A percentile compares a stretch with the other conserved stretches of the same genome.
These are phyloP conservation scores for Pilaira anomala DNA, from an alignment of 192 early-diverging fungal genomes.

Conservation along the genomic window DNA sequence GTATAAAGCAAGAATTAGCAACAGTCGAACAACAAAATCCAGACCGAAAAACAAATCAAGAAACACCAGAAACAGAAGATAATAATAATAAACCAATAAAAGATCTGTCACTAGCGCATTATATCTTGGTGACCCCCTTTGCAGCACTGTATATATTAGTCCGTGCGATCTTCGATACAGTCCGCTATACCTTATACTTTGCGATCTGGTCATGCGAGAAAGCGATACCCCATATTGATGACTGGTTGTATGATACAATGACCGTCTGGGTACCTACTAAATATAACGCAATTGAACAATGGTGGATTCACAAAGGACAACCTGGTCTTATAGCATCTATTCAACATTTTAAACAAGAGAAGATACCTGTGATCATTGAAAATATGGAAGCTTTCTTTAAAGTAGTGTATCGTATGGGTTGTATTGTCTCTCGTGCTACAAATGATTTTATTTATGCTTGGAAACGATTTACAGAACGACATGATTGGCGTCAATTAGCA, in stretches of 20 bases:
- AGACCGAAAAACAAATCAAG: neutral
- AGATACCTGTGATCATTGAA: neutral
- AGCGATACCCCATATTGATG: conserved; percentile 5
- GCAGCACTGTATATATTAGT: conserved; percentile 11
- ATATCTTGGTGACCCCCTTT: conserved; percentile 9
- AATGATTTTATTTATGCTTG: neutral
- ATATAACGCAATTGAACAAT: neutral
- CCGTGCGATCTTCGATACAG: neutral
- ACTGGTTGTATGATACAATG: conserved; percentile 18
- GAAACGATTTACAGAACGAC: neutral
- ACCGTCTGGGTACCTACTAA: neutral
- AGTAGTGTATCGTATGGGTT: neutral
- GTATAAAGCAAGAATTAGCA: too few relatives aligned
- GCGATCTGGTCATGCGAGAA: conserved; percentile 1
- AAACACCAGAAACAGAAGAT: neutral
- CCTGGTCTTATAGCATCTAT: too few relatives aligned
- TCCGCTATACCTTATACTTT: neutral
- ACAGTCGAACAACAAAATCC: too few relatives aligned
- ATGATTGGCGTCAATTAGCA: neutral
- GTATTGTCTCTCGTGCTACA: neutral
- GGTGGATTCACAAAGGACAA: conserved; percentile 4
- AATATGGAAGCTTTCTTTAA: neutral
- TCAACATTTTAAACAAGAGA: neutral
- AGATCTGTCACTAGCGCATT: conserved; percentile 10
- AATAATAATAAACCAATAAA: neutral